phyloP scores from a whole-genome alignment of 805 yeast species.

The Yamadazyma laniorum region DNA sequence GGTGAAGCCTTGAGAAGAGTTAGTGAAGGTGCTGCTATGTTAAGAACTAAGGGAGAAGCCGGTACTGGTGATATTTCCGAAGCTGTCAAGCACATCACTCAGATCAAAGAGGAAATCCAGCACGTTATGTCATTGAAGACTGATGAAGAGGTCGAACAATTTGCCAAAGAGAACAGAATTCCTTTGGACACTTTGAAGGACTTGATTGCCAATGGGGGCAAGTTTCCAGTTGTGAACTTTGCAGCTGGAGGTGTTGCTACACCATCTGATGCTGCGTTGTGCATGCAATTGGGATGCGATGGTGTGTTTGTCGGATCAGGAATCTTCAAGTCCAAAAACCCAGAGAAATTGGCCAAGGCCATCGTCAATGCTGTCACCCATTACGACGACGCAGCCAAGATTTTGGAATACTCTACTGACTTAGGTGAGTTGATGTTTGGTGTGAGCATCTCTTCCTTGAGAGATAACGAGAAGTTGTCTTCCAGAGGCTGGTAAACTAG shows the following conservation, averaged over 20 bases:
- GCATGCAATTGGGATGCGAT: conserved; percentile 49
- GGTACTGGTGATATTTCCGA: conserved; percentile 87
- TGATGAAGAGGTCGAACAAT: conserved; percentile 45
- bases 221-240: conserved; percentile 78
- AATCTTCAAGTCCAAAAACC: conserved; percentile 71
- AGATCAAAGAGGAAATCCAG: conserved; percentile 56
- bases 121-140: conserved; percentile 39
- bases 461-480: conserved; percentile 45
- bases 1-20: conserved; percentile 82
- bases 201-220: conserved; percentile 51
- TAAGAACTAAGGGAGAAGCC: conserved; percentile 85
- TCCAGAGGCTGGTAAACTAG: conserved; percentile 49
- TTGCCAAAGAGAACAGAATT: conserved; percentile 60
- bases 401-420: conserved; percentile 65
- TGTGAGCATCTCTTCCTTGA: conserved; percentile 53
- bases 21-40: conserved; percentile 83
- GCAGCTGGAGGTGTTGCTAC: conserved; percentile 91
- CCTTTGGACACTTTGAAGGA: conserved; percentile 52
- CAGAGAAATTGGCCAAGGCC: conserved; percentile 72
- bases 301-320: conserved; percentile 53
- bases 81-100: conserved; percentile 72
- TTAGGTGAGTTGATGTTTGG: conserved; percentile 80
- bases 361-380: conserved; percentile 77
- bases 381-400: conserved; percentile 56
- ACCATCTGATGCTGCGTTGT: conserved; percentile 82